Percentiles rank a stretch among this genome's conserved stretches.
Evolutionary conservation across 257 asterid species (phyloP).

Genomic region (Cordia subcordata): DNA sequence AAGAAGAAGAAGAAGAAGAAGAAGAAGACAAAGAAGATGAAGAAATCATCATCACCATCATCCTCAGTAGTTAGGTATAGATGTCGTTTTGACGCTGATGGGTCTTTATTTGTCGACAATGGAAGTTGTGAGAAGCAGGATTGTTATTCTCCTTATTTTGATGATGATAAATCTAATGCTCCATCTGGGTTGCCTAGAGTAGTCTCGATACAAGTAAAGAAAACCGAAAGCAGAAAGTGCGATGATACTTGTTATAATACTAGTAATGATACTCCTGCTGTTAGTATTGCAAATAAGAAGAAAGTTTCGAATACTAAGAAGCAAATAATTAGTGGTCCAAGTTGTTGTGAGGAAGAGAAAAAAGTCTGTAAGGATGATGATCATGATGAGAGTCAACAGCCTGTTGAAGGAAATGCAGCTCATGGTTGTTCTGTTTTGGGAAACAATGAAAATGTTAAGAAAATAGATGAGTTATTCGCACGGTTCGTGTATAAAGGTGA

Average conservation of each 20-base stretch:
- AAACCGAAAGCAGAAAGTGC: no score
- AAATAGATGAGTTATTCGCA: constrained; percentile 15
- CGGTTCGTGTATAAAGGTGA: constrained; percentile 20
- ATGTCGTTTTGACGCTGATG: no score
- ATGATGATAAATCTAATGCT: no score
- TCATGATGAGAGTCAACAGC: background rate
- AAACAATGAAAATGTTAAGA: background rate
- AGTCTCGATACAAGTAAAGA: background rate
- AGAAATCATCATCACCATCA: no score
- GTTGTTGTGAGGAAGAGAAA: background rate
- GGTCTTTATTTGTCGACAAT: no score
- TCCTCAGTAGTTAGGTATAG: no score
- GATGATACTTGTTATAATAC: background rate
- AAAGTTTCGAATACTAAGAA: background rate
- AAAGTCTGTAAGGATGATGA: background rate
- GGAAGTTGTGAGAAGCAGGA: no score
- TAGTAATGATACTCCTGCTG: background rate
- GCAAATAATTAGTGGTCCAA: background rate
- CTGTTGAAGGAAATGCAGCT: background rate
- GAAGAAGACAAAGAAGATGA: no score
- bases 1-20: no score
- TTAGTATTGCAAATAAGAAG: background rate
- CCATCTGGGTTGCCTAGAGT: background rate
- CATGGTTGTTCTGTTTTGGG: background rate
- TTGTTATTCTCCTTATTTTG: no score